phyloP scores from a whole-genome alignment of 371 early-diverging fungal species.

The Thermomucor indicae-seudaticae region DNA sequence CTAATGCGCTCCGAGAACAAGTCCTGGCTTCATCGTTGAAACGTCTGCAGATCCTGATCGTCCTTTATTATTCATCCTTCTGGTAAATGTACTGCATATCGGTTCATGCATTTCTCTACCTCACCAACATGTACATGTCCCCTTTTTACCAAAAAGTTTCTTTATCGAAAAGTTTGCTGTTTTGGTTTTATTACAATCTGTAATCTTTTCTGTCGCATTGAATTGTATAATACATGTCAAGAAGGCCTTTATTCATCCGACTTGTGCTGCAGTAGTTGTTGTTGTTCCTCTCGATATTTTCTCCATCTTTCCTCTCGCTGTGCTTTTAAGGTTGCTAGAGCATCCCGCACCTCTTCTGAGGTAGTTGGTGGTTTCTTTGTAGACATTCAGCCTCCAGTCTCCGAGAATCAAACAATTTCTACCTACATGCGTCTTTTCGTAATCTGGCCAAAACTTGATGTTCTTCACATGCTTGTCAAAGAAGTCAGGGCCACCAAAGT shows the following conservation, averaged over 20 bases:
- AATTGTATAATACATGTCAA: too few relatives aligned
- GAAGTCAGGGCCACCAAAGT: conserved; percentile 53
- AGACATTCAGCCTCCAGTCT: not conserved
- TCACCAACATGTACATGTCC: too few relatives aligned
- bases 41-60: too few relatives aligned
- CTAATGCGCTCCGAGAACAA: conserved; percentile 41
- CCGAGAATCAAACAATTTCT: not conserved
- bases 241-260: not conserved
- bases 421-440: conserved; percentile 38
- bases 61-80: too few relatives aligned
- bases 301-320: conserved; percentile 49
- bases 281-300: conserved; percentile 19
- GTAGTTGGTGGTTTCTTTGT: conserved; percentile 47
- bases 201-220: too few relatives aligned
- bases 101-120: too few relatives aligned
- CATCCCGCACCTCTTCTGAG: conserved; percentile 31
- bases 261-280: conserved; percentile 3
- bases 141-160: too few relatives aligned
- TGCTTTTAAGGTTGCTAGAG: conserved; percentile 35
- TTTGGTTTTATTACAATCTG: too few relatives aligned
- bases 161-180: too few relatives aligned
- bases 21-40: conserved; percentile 39
- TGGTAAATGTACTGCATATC: too few relatives aligned
- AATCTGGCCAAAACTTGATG: conserved; percentile 50
- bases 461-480: conserved; percentile 47